A percentile compares a stretch with the other conserved stretches of the same genome.
Evolutionary conservation across 2,329 filamentous ascomycete species (phyloP).

Genomic region (Alternaria ethzedia): DNA sequence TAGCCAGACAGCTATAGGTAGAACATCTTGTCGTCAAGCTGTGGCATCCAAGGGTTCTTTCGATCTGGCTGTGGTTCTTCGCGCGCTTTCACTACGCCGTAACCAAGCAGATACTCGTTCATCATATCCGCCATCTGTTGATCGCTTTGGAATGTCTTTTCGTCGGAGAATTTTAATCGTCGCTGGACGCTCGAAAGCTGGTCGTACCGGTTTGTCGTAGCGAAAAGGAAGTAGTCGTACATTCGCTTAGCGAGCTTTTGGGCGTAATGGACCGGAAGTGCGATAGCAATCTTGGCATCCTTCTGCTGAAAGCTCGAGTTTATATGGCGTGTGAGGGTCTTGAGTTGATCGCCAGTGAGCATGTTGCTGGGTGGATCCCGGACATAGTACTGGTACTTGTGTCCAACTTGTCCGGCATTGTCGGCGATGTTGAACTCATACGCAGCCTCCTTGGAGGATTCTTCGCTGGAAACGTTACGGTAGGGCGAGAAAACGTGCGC

Average conservation of each 20-base stretch:
- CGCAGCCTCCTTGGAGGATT: not conserved
- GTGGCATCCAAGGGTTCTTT: not conserved
- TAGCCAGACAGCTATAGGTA: not conserved
- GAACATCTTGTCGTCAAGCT: slow-evolving; percentile 10
- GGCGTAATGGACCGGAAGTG: slow-evolving; percentile 5
- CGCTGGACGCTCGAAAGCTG: not conserved
- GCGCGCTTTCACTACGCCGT: not conserved
- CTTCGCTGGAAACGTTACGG: not conserved
- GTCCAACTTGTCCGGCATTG: not conserved
- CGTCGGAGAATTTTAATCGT: not conserved
- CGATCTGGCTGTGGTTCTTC: not conserved
- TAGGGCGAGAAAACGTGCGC: not conserved
- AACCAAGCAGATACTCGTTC: not conserved
- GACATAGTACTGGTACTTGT: slow-evolving; percentile 1
- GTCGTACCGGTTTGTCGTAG: not conserved
- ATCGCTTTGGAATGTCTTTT: not conserved
- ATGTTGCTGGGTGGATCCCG: not conserved
- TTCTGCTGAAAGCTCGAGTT: slow-evolving; percentile 2
- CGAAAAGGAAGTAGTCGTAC: slow-evolving; percentile 3
- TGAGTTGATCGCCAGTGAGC: not conserved
- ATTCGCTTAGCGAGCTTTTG: slow-evolving; percentile 5
- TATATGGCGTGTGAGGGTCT: not conserved
- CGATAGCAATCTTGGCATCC: not conserved
- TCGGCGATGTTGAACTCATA: not conserved
- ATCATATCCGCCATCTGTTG: not conserved